Evolutionary conservation across 2,329 filamentous ascomycete genomes (phyloP), one percentile per base, ranked within the genome.

Genomic region (Aureobasidium sp.): DNA sequence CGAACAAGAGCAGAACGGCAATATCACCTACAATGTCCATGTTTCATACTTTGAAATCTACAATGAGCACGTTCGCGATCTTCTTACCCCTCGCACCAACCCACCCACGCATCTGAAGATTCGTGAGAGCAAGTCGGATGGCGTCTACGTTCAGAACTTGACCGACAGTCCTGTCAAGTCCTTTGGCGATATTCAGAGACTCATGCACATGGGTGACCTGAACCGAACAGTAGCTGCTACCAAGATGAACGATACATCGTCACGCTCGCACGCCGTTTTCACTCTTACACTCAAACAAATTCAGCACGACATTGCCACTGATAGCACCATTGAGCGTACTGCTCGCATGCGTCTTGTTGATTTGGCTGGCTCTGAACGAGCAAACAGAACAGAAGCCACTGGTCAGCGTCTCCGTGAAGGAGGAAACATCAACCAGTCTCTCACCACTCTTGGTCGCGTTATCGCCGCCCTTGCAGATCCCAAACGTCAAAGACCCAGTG

Each of bases 31-130:
- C 81, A 94, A 93, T 70, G 94, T 99, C 66, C 89, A 94, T 66
- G 94, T 97, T 32, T 97, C 92, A 3, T 99, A 99, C 78, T 97
- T 99, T 71, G 94, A 99, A 74, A 94, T 99, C 65, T 99, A 99
- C 83, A 99, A 99, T 76, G 94, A 99, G 77, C 94, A 97, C 75
- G 94, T 99, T 55, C 90, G 94, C 63, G 94, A 99, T 72, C 80
- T 99, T 39, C 84, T 99, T 50, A 88, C 92, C 0, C 90, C 92
- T 12, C 83, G 88, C 32, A 88, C 86, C 62, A 88, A 89, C 65
- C 82, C 89, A 5, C 90, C 92, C 1, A 88, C 95, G 72, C 97
- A 97, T 74, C 88, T 99, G 69, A 97, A 97, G 77, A 96, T 99
- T 71, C 88, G 94, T 70, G 94, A 99, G 78, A 96, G 91, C 20